A percentile compares a stretch with the other conserved stretches of the same genome.
These are phyloP conservation scores for Pleurotus cornucopiae DNA, from an alignment of 768 basidiomycete species.

Conservation along the genomic window DNA sequence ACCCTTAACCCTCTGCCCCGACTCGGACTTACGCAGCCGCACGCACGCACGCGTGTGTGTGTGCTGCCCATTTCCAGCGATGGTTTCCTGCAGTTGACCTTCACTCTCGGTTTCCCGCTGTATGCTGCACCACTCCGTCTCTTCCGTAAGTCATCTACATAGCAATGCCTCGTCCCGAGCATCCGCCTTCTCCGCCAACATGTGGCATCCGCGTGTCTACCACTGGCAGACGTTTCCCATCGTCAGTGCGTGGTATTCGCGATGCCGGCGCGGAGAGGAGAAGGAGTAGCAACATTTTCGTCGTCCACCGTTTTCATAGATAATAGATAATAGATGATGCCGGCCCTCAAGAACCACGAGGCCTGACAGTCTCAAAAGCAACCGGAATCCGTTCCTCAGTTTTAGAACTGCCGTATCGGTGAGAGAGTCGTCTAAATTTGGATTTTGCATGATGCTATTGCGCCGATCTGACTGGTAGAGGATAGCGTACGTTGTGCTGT, in stretches of 20 bases:
- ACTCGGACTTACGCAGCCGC: background rate
- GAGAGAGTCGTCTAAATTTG: background rate
- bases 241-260: constrained; percentile 2
- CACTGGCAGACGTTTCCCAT: background rate
- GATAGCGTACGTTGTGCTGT: background rate
- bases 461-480: constrained; percentile 1
- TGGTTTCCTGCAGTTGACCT: background rate
- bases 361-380: background rate
- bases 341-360: background rate
- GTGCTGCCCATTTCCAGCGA: background rate
- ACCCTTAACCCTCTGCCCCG: background rate
- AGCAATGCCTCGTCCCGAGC: background rate
- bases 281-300: background rate
- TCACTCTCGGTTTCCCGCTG: background rate
- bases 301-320: background rate
- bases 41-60: background rate
- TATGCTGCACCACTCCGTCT: background rate
- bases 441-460: background rate
- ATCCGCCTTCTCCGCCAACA: constrained; percentile 6
- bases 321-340: background rate
- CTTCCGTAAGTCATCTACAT: constrained; percentile 1
- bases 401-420: background rate
- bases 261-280: constrained; percentile 7
- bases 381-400: background rate
- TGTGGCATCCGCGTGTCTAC: constrained; percentile 2